Evolutionary conservation across 139 green algal genomes (phyloP).

Genomic region (Coelastrella sp.): DNA sequence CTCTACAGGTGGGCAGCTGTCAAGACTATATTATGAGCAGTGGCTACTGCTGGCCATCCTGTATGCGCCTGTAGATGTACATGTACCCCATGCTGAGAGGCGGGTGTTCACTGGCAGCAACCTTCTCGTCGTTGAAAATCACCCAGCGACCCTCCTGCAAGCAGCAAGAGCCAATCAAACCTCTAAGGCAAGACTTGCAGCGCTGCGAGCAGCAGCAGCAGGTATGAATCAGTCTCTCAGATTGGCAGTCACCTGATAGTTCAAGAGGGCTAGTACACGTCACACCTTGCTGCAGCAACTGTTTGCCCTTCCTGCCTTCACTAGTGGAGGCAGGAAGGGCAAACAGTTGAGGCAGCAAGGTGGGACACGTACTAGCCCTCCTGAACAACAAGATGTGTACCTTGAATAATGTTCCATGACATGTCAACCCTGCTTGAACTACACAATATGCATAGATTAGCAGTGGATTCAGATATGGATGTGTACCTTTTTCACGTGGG

Average conservation of each 20-base stretch:
- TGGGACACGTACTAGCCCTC: no score
- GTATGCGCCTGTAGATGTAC: conserved; percentile 88
- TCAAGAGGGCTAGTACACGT: no score
- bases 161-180: neutral
- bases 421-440: neutral
- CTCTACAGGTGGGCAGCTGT: neutral
- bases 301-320: no score
- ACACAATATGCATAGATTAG: neutral
- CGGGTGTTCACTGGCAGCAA: conserved; percentile 84
- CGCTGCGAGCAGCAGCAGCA: neutral
- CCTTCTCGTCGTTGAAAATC: conserved; percentile 99
- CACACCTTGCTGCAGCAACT: no score
- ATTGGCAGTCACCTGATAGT: no score
- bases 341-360: no score
- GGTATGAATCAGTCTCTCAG: neutral
- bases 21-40: neutral
- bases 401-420: neutral
- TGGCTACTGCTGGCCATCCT: conserved; percentile 1
- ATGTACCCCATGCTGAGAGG: conserved; percentile 94
- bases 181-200: no score
- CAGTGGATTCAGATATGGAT: neutral
- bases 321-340: no score
- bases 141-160: conserved; percentile 80
- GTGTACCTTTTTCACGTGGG: conserved; percentile 85
- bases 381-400: no score